Percentiles rank a stretch among this genome's conserved stretches.
Evolutionary conservation across 2,329 filamentous ascomycete genomes (phyloP).

Genomic region (Venturia effusa): DNA sequence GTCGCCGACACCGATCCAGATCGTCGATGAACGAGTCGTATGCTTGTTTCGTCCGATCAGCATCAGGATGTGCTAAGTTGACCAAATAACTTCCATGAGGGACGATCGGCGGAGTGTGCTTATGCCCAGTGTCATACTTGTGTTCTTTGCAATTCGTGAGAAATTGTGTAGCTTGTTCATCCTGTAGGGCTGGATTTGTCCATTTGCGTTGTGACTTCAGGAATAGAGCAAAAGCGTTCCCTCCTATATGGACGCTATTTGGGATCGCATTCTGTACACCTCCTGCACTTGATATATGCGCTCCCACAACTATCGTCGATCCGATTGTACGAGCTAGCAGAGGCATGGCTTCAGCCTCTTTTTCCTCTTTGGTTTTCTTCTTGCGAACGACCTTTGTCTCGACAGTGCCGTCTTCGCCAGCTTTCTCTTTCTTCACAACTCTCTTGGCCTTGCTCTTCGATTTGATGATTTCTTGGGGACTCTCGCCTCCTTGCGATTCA

Average conservation of each 20-base stretch:
- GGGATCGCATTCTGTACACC: conserved; percentile 84
- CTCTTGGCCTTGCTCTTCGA: background rate
- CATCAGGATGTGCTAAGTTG: conserved; percentile 80
- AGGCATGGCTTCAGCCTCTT: conserved; percentile 47
- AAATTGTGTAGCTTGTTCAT: conserved; percentile 60
- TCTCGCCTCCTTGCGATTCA: background rate
- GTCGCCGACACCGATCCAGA: conserved; percentile 67
- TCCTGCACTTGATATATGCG: conserved; percentile 83
- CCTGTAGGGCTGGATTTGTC: conserved; percentile 66
- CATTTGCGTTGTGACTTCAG: conserved; percentile 95
- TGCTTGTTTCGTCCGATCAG: conserved; percentile 70
- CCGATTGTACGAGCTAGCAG: conserved; percentile 59
- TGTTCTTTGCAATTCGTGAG: conserved; percentile 55
- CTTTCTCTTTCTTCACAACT: conserved; percentile 12
- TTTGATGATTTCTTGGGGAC: background rate
- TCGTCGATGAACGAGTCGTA: conserved; percentile 84
- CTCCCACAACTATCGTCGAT: conserved; percentile 76
- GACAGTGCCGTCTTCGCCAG: conserved; percentile 9
- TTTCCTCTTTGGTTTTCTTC: conserved; percentile 47
- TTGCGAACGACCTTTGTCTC: conserved; percentile 23
- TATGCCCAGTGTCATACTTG: conserved; percentile 57
- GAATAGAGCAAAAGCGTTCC: conserved; percentile 89
- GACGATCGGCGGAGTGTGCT: conserved; percentile 45
- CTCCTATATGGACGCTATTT: conserved; percentile 69
- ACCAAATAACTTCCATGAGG: conserved; percentile 95